Evolutionary conservation across 768 basidiomycete genomes (phyloP), one percentile per base, ranked within the genome.

Genomic region (Mrakia frigida): DNA sequence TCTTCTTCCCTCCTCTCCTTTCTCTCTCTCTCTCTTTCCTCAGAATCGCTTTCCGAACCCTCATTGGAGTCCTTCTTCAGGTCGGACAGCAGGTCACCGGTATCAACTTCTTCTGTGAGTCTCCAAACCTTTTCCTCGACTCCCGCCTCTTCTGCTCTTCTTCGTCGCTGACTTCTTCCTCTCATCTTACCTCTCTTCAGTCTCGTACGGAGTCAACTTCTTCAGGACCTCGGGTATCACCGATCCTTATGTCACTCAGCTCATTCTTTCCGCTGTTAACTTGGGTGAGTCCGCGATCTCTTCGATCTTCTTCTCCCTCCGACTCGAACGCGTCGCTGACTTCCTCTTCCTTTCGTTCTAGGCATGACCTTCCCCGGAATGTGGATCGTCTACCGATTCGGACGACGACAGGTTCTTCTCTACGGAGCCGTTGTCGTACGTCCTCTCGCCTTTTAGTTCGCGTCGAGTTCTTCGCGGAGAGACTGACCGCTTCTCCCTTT

Each of bases 181-280:
- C 76, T 77, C 79, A 77, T 73, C 18, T 18, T 21, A 10, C 43
- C 46, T 41, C 46, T 41, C 46, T 21, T 14, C 46, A 50, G 46
- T 80, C 76, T 78, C 78, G 37, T 80, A 79, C 78, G 80, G 80
- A 50, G 75, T 74, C 70, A 75, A 78, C 74, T 77, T 80, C 71
- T 78, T 82, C 74, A 78, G 81, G 73, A 79, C 81, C 69, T 82
- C 83, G 67, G 82, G 82, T 74, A 80, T 84, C 74, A 78, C 77
- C 77, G 81, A 82, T 78, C 80, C 81, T 63, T 84, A 78, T 80
- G 71, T 75, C 78, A 79, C 46, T 31, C 70, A 60, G 59, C 75
- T 74, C 73, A 75, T 73, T 56, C 67, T 41, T 16, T 76, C 52
- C 73, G 43, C 65, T 28, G 74, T 81, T n/a, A 74, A 81, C 81